phyloP scores from a whole-genome alignment of 371 early-diverging fungal genomes.

The Mucor saturninus region DNA sequence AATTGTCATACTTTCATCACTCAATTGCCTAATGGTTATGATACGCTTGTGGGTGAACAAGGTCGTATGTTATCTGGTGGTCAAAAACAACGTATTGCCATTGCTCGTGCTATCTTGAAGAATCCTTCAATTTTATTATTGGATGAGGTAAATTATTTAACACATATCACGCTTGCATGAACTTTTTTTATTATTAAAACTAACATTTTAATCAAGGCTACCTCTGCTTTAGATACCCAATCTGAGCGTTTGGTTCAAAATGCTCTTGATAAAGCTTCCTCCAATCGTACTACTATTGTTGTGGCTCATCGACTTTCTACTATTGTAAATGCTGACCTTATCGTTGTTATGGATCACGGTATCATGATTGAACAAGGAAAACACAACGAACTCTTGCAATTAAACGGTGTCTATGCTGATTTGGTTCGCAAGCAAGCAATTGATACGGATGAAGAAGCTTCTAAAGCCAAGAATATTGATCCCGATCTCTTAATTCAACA shows the following conservation, averaged over 20 bases:
- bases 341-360: constrained; percentile 78
- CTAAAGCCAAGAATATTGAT: background rate
- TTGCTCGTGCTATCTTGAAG: constrained; percentile 75
- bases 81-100: constrained; percentile 83
- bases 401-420: constrained; percentile 48
- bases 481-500: constrained; percentile 3
- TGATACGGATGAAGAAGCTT: background rate
- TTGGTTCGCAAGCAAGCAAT: constrained; percentile 54
- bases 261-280: constrained; percentile 72
- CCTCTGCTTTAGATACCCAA: constrained; percentile 76
- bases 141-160: constrained; percentile 58
- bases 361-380: constrained; percentile 69
- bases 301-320: constrained; percentile 90
- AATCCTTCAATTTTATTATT: constrained; percentile 69
- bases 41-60: constrained; percentile 41
- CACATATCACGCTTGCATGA: too few relatives aligned
- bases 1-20: constrained; percentile 74
- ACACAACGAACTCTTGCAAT: constrained; percentile 56
- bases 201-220: constrained; percentile 43
- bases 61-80: constrained; percentile 80
- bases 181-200: too few relatives aligned
- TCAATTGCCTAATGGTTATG: constrained; percentile 52
- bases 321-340: constrained; percentile 74
- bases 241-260: constrained; percentile 81
- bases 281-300: constrained; percentile 84